Percentiles rank a stretch among this genome's conserved stretches.
phyloP scores from a whole-genome alignment of 345 rosid genomes.

The Syzygium jambos region DNA sequence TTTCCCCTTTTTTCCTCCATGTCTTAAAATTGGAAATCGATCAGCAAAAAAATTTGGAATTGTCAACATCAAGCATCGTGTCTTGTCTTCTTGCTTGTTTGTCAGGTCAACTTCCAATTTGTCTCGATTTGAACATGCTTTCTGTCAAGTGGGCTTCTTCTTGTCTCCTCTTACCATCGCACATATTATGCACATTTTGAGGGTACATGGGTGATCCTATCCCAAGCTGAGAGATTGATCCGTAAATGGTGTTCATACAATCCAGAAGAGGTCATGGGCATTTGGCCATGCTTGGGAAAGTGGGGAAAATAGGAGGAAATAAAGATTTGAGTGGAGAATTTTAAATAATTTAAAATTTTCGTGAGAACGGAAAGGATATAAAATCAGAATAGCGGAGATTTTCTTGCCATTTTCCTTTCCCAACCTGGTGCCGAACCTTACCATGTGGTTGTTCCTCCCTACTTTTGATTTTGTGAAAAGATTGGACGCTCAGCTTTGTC shows the following conservation, averaged over 20 bases:
- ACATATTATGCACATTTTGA: neutral
- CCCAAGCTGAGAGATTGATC: neutral
- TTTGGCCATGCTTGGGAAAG: neutral
- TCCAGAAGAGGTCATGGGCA: neutral
- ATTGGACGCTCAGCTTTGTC: neutral
- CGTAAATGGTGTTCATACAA: neutral
- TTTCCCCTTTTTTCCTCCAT: neutral
- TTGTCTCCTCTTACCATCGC: neutral
- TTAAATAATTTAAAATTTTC: neutral
- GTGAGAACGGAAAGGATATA: accelerated
- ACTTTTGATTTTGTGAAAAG: neutral
- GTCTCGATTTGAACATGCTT: neutral
- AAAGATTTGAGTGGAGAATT: neutral
- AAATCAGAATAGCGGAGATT: neutral
- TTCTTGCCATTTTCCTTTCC: neutral
- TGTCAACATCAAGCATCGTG: neutral
- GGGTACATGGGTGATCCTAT: neutral
- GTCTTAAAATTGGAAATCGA: neutral
- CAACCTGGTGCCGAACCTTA: neutral
- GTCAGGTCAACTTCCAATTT: neutral
- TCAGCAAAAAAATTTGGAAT: neutral
- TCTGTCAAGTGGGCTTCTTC: neutral
- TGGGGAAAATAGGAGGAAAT: neutral
- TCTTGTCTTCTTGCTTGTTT: neutral
- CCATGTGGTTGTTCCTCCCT: neutral